Evolutionary conservation across 352 stramenopile genomes (phyloP).

Genomic region (Phytophthora boehmeriae): DNA sequence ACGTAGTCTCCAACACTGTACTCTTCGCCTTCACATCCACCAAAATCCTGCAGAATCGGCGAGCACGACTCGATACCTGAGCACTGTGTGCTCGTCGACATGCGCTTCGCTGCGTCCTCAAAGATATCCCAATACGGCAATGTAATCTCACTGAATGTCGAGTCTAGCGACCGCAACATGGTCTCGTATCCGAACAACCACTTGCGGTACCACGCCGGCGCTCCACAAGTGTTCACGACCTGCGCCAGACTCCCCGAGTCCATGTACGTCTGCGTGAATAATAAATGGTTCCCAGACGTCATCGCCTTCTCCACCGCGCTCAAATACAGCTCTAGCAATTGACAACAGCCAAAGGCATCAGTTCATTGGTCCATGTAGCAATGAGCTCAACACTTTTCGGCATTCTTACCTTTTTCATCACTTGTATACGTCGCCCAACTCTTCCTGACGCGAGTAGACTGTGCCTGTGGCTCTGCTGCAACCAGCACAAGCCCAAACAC

Average conservation of each 20-base stretch:
- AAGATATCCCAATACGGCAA: constrained; percentile 75
- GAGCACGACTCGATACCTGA: constrained; percentile 49
- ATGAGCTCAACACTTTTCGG: no score
- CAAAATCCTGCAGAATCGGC: constrained; percentile 57
- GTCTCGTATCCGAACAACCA: constrained; percentile 72
- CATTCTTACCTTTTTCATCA: constrained; percentile 37
- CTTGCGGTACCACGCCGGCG: constrained; percentile 70
- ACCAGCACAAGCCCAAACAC: constrained; percentile 17
- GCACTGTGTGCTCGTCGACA: constrained; percentile 45
- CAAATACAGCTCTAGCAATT: constrained; percentile 55
- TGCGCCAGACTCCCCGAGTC: constrained; percentile 36
- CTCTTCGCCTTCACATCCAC: constrained; percentile 51
- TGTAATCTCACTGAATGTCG: constrained; percentile 50
- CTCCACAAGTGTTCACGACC: constrained; percentile 55
- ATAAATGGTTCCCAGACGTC: constrained; percentile 50
- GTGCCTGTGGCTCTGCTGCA: neutral
- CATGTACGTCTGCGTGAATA: constrained; percentile 69
- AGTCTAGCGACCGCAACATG: constrained; percentile 64
- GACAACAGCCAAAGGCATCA: no score
- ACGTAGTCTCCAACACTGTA: constrained; percentile 31
- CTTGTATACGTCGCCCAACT: constrained; percentile 37
- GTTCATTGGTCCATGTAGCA: no score
- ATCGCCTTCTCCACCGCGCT: constrained; percentile 59
- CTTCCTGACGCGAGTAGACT: constrained; percentile 31
- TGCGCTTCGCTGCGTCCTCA: constrained; percentile 56